Percentiles rank a stretch among this genome's conserved stretches.
Evolutionary conservation across 371 early-diverging fungal genomes (phyloP).

Genomic region (Parasitella parasitica): DNA sequence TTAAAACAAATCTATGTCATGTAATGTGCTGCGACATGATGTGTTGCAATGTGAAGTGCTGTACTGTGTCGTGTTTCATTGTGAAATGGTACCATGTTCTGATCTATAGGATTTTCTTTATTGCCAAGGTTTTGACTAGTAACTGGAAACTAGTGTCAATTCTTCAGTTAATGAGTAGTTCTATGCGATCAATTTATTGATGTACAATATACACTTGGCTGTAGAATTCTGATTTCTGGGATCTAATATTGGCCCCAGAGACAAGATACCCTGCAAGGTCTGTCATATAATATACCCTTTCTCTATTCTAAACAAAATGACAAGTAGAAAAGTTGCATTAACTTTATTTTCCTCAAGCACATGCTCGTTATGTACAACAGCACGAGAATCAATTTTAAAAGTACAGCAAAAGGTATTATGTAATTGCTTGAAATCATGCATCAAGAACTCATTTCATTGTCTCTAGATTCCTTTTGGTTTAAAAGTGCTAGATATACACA

Average conservation of each 20-base stretch:
- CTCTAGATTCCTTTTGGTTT: conserved; percentile 38
- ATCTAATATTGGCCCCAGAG: background rate
- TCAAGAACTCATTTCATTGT: too few species aligned
- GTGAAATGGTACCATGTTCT: too few species aligned
- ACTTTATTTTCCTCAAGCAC: conserved; percentile 55
- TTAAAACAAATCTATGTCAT: too few species aligned
- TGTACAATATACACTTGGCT: too few species aligned
- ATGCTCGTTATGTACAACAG: conserved; percentile 52
- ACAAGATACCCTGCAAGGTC: background rate
- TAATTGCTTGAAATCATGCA: background rate
- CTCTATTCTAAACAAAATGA: conserved; percentile 15
- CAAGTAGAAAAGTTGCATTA: conserved; percentile 35
- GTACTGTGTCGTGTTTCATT: too few species aligned
- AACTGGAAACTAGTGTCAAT: too few species aligned
- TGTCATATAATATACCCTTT: background rate
- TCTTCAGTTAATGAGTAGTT: too few species aligned
- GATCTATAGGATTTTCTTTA: too few species aligned
- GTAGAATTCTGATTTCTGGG: background rate
- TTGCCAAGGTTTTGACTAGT: too few species aligned
- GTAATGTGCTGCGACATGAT: too few species aligned
- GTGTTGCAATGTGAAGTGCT: too few species aligned
- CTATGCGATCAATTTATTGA: too few species aligned
- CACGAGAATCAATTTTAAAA: conserved; percentile 37
- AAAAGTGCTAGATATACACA: conserved; percentile 43
- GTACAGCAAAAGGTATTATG: conserved; percentile 47